Percentiles rank a stretch among this genome's conserved stretches.
Evolutionary conservation across 768 basidiomycete genomes (phyloP).

Genomic region (Mrakia hoshinonis): DNA sequence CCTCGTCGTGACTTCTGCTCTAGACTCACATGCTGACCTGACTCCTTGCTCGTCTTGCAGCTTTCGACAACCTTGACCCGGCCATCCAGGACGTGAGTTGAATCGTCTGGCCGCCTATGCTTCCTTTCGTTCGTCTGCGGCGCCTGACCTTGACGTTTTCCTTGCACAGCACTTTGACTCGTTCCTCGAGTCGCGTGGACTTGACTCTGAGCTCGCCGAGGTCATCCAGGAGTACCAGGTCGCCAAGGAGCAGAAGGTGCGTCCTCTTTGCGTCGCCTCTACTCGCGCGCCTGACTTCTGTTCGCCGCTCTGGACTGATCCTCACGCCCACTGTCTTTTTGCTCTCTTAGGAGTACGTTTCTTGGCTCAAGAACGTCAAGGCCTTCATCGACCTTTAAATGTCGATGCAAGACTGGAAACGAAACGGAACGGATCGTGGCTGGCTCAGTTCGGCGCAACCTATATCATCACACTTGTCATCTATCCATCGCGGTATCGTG

Average conservation of each 20-base stretch:
- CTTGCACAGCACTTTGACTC: slow-evolving; percentile 84
- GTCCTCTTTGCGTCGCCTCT: slow-evolving; percentile 33
- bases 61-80: slow-evolving; percentile 86
- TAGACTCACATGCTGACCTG: slow-evolving; percentile 4
- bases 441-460: too few relatives aligned
- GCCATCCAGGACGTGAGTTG: slow-evolving; percentile 60
- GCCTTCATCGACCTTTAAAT: slow-evolving; percentile 57
- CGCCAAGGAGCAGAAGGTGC: slow-evolving; percentile 84
- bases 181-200: slow-evolving; percentile 80
- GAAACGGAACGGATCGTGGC: too few relatives aligned
- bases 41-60: slow-evolving; percentile 16
- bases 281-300: slow-evolving; percentile 11
- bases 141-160: slow-evolving; percentile 69
- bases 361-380: slow-evolving; percentile 77
- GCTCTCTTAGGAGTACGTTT: slow-evolving; percentile 65
- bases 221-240: slow-evolving; percentile 85
- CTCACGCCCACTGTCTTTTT: slow-evolving; percentile 37
- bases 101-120: background rate
- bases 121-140: background rate
- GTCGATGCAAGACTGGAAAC: background rate
- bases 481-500: too few relatives aligned
- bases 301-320: too few relatives aligned
- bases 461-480: too few relatives aligned
- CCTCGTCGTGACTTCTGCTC: background rate
- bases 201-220: slow-evolving; percentile 68